Percentiles rank a stretch among this genome's conserved stretches.
Evolutionary conservation across 164 flowering plant species (phyloP).

Genomic region (Magnolia kwangsiensis): DNA sequence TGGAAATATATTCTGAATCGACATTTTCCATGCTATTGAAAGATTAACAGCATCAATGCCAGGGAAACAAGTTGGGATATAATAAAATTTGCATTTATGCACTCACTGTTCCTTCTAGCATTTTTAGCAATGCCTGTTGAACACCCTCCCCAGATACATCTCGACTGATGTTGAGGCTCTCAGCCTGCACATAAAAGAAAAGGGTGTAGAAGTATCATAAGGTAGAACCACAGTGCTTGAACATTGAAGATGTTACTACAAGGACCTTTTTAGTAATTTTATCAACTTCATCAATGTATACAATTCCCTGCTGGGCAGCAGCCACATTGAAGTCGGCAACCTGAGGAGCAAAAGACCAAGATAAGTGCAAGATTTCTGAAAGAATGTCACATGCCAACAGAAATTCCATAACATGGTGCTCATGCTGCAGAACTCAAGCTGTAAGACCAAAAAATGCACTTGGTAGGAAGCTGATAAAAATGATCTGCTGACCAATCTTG

Average conservation of each 20-base stretch:
- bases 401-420: not conserved
- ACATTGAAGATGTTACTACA: not conserved
- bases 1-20: not conserved
- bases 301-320: slow-evolving; percentile 97
- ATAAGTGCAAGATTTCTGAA: not conserved
- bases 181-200: slow-evolving; percentile 53
- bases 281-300: slow-evolving; percentile 98
- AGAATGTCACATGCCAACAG: not conserved
- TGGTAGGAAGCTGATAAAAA: not conserved
- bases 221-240: not conserved
- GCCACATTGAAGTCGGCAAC: slow-evolving; percentile 88
- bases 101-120: slow-evolving; percentile 99
- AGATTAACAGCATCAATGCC: not conserved
- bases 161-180: slow-evolving; percentile 82
- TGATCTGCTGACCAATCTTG: not conserved
- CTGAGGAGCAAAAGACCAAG: slow-evolving; percentile 26
- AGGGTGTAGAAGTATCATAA: not conserved
- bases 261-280: slow-evolving; percentile 92
- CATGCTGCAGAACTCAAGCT: not conserved
- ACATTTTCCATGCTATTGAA: not conserved
- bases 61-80: not conserved
- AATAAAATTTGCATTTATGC: not conserved
- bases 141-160: slow-evolving; percentile 99
- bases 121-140: slow-evolving; percentile 90
- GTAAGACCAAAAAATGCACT: not conserved